Evolutionary conservation across 345 rosid genomes (phyloP).

Genomic region (Eutrema yunnanense): DNA sequence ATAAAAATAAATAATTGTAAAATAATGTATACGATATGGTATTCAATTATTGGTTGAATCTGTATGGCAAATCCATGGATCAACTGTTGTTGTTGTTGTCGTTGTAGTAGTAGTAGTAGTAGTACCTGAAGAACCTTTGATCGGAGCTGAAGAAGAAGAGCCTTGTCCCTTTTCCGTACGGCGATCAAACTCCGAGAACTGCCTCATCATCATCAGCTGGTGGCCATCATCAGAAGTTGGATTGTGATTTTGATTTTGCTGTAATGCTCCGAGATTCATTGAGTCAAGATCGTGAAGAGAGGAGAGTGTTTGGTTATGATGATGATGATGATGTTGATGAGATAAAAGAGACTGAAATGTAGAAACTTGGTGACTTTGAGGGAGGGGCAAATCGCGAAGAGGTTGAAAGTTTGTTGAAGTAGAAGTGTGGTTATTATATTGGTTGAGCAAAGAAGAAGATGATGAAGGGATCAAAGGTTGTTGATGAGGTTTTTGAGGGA

Average conservation of each 20-base stretch:
- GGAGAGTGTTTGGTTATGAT: conserved; percentile 5
- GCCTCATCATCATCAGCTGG: conserved; percentile 10
- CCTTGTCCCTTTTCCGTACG: conserved; percentile 40
- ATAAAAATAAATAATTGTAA: background rate
- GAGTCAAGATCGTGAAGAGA: conserved; percentile 15
- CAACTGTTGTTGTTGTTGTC: conserved; percentile 33
- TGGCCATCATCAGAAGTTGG: background rate
- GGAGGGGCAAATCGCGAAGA: conserved; percentile 31
- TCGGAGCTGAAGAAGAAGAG: conserved; percentile 32
- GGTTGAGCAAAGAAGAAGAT: conserved; percentile 23
- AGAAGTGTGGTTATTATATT: conserved; percentile 8
- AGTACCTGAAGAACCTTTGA: conserved; percentile 33
- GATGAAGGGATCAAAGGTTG: conserved; percentile 31
- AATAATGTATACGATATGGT: background rate
- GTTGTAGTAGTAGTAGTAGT: background rate
- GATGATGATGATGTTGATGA: conserved; percentile 17
- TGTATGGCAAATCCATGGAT: conserved; percentile 71
- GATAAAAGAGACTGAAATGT: conserved; percentile 23
- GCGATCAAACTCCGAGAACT: conserved; percentile 42
- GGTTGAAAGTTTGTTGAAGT: conserved; percentile 31
- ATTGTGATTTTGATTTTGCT: conserved; percentile 5
- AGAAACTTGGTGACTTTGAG: conserved; percentile 8
- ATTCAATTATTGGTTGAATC: conserved; percentile 30
- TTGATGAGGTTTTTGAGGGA: conserved; percentile 42
- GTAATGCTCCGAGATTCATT: conserved; percentile 7